These are phyloP conservation scores for Cystobasidium onofrii DNA, from an alignment of 768 basidiomycete species.

Conservation along the genomic window DNA sequence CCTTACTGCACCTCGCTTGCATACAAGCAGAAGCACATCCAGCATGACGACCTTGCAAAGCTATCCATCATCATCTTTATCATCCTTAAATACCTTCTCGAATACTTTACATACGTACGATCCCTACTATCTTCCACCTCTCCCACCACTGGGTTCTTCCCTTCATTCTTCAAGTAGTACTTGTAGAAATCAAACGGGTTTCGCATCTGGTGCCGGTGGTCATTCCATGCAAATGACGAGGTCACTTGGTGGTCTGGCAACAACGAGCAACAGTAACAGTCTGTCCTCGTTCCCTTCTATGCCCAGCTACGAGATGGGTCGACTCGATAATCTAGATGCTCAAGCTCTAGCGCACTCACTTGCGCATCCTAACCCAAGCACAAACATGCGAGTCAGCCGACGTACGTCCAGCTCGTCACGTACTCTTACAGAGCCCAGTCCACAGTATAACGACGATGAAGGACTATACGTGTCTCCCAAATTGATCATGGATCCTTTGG, in stretches of 20 bases:
- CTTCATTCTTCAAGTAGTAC: too few relatives aligned
- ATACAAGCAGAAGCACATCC: not conserved
- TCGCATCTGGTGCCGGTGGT: not conserved
- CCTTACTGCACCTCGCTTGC: not conserved
- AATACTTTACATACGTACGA: not conserved
- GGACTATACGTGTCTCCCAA: not conserved
- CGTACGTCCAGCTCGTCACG: not conserved
- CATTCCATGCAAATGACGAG: not conserved
- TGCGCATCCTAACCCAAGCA: not conserved
- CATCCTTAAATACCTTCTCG: not conserved
- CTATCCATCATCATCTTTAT: not conserved
- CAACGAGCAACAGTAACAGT: not conserved
- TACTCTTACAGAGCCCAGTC: not conserved
- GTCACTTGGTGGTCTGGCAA: not conserved
- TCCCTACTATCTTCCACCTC: not conserved
- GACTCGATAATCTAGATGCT: not conserved
- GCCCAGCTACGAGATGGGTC: not conserved
- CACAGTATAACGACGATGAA: not conserved
- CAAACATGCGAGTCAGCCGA: not conserved
- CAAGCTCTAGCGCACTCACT: not conserved
- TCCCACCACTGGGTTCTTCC: too few relatives aligned
- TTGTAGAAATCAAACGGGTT: too few relatives aligned
- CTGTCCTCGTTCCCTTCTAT: not conserved
- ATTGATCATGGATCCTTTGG: not conserved
- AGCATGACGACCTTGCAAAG: not conserved